These are phyloP conservation scores for Mortierella sp. DNA, from an alignment of 371 early-diverging fungal species.

Conservation along the genomic window DNA sequence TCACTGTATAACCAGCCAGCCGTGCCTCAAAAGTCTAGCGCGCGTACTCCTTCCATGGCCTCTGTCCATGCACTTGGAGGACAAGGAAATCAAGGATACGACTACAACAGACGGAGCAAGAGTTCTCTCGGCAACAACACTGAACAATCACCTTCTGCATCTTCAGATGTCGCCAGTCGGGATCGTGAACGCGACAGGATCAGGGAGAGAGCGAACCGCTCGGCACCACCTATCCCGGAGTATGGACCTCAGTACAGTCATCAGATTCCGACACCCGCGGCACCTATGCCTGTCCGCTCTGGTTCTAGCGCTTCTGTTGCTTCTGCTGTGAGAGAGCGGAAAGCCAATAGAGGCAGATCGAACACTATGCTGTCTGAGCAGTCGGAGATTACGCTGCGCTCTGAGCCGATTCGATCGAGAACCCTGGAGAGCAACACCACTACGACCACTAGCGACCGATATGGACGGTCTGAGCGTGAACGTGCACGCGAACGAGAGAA, in stretches of 20 bases:
- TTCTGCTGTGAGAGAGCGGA: conserved; percentile 7
- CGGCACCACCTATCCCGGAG: conserved; percentile 14
- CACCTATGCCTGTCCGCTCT: conserved; percentile 12
- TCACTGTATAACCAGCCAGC: conserved; percentile 24
- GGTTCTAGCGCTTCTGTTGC: conserved; percentile 19
- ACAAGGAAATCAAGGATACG: conserved; percentile 15
- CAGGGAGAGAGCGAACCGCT: conserved; percentile 1
- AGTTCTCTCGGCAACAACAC: not conserved
- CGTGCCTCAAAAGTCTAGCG: conserved; percentile 33
- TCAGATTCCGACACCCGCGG: conserved; percentile 7
- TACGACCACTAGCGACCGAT: not conserved
- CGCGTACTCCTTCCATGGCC: conserved; percentile 28
- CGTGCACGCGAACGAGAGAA: conserved; percentile 17
- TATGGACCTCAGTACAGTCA: not conserved
- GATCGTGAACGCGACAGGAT: conserved; percentile 7
- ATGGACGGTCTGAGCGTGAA: conserved; percentile 25
- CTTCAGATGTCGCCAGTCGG: not conserved
- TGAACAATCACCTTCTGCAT: not conserved
- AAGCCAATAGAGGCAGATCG: conserved; percentile 22
- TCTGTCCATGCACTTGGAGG: conserved; percentile 17
- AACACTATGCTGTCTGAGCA: conserved; percentile 30
- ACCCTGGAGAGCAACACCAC: not conserved
- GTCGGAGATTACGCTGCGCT: conserved; percentile 13
- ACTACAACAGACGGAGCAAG: not conserved
- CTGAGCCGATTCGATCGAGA: conserved; percentile 4